Percentiles rank a stretch among this genome's conserved stretches.
These are phyloP conservation scores for Tolypocladium tropicale DNA, from an alignment of 2,329 filamentous ascomycete species.

Conservation along the genomic window DNA sequence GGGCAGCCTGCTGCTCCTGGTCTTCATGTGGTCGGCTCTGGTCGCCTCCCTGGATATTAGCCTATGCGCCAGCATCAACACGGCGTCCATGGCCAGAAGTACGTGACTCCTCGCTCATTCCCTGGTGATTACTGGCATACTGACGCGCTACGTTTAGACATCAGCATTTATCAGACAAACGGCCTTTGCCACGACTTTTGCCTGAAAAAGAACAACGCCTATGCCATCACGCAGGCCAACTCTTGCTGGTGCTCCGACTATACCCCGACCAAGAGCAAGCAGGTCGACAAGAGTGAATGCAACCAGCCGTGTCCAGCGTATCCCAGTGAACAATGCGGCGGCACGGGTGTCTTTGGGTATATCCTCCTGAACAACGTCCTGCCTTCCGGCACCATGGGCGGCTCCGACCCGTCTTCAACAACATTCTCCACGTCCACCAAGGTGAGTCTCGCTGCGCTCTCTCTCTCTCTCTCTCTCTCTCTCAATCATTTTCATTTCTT, in stretches of 20 bases:
- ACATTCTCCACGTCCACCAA: background rate
- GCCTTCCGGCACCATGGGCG: constrained; percentile 45
- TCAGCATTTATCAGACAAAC: constrained; percentile 54
- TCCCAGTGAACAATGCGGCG: constrained; percentile 55
- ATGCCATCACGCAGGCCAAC: constrained; percentile 54
- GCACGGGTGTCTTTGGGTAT: constrained; percentile 53
- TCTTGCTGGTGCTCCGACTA: constrained; percentile 70
- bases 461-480: too few species aligned
- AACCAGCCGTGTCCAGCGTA: constrained; percentile 57
- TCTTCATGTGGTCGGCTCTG: constrained; percentile 12
- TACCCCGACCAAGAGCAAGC: constrained; percentile 37
- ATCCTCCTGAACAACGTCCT: constrained; percentile 37
- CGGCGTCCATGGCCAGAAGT: constrained; percentile 21
- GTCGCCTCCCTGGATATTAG: constrained; percentile 15
- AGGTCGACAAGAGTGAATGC: constrained; percentile 38
- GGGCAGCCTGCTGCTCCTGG: constrained; percentile 8
- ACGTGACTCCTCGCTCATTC: constrained; percentile 6
- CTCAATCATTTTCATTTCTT: background rate
- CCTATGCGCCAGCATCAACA: constrained; percentile 28
- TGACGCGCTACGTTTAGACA: constrained; percentile 25
- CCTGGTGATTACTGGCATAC: too few species aligned
- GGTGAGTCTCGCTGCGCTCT: constrained; percentile 14
- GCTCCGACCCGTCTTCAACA: constrained; percentile 9
- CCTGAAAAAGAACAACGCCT: constrained; percentile 41
- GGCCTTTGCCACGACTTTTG: constrained; percentile 58